phyloP scores from a whole-genome alignment of 805 yeast species.

The Ogataea trehaloabstinens region DNA sequence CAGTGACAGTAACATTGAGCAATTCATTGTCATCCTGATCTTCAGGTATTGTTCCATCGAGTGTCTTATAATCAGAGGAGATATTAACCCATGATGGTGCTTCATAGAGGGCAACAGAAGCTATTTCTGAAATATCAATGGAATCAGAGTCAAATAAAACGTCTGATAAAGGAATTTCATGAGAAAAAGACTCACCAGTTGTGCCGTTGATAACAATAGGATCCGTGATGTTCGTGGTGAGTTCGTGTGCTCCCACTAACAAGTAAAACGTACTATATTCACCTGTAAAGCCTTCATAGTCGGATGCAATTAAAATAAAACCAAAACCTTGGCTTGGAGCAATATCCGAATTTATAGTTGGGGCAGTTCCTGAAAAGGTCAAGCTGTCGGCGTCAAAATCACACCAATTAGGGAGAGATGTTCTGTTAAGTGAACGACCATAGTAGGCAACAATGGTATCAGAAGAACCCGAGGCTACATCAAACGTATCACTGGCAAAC shows the following conservation, averaged over 20 bases:
- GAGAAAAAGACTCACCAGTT: constrained; percentile 50
- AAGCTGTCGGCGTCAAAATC: constrained; percentile 59
- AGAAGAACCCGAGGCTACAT: constrained; percentile 39
- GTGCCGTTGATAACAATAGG: constrained; percentile 66
- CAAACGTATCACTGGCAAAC: constrained; percentile 63
- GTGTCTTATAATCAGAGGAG: constrained; percentile 32
- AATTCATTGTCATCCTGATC: constrained; percentile 35
- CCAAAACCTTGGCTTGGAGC: constrained; percentile 81
- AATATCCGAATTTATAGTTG: constrained; percentile 76
- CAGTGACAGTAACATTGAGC: constrained; percentile 58
- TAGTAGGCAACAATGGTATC: constrained; percentile 62
- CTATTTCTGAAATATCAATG: constrained; percentile 51
- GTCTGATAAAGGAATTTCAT: constrained; percentile 58
- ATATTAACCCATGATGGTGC: constrained; percentile 64
- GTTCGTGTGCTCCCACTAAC: constrained; percentile 83
- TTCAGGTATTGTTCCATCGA: constrained; percentile 58
- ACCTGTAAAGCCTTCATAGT: constrained; percentile 70
- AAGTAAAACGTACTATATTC: constrained; percentile 68
- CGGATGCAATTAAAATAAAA: constrained; percentile 76
- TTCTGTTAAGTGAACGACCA: constrained; percentile 76
- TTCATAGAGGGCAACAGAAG: constrained; percentile 44
- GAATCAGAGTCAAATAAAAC: constrained; percentile 62
- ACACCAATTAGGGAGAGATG: constrained; percentile 92
- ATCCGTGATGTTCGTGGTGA: constrained; percentile 63
- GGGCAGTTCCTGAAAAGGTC: constrained; percentile 84